phyloP scores from a whole-genome alignment of 2,329 filamentous ascomycete genomes.

The Dactylellina parvicollis region DNA sequence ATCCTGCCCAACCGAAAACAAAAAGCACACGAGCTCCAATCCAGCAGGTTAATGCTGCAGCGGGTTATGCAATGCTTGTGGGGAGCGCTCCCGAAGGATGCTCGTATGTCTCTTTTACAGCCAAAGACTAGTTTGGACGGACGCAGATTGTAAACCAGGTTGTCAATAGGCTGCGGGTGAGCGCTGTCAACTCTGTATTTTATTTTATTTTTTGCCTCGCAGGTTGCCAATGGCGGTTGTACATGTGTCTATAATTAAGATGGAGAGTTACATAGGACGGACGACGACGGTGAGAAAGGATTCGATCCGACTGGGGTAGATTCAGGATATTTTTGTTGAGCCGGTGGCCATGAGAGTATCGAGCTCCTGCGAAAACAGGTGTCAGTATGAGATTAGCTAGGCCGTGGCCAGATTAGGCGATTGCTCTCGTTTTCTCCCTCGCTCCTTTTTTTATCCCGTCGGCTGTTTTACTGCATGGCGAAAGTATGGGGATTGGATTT shows the following conservation, averaged over 20 bases:
- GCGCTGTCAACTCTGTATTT: slow-evolving; percentile 19
- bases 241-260: slow-evolving; percentile 48
- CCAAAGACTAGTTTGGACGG: slow-evolving; percentile 9
- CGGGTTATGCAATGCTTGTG: slow-evolving; percentile 28
- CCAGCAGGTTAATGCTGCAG: slow-evolving; percentile 30
- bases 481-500: slow-evolving; percentile 25
- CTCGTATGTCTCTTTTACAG: too few species aligned
- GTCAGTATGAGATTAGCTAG: slow-evolving; percentile 51
- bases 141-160: slow-evolving; percentile 26
- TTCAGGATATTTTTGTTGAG: slow-evolving; percentile 40
- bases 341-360: slow-evolving; percentile 2
- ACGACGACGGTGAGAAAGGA: slow-evolving; percentile 14
- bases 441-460: slow-evolving; percentile 21
- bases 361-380: slow-evolving; percentile 54
- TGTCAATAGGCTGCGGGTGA: slow-evolving; percentile 23
- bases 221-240: slow-evolving; percentile 39
- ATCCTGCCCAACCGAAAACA: background rate
- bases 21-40: slow-evolving; percentile 16
- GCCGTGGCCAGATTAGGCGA: slow-evolving; percentile 34
- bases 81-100: slow-evolving; percentile 44
- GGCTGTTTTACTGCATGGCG: slow-evolving; percentile 33
- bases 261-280: slow-evolving; percentile 23
- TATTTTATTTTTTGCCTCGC: slow-evolving; percentile 17
- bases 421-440: slow-evolving; percentile 24
- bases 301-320: slow-evolving; percentile 10